Percentiles rank a stretch among this genome's conserved stretches.
These are phyloP conservation scores for Candida sp. DNA, from an alignment of 1,139 yeast species.

Conservation along the genomic window DNA sequence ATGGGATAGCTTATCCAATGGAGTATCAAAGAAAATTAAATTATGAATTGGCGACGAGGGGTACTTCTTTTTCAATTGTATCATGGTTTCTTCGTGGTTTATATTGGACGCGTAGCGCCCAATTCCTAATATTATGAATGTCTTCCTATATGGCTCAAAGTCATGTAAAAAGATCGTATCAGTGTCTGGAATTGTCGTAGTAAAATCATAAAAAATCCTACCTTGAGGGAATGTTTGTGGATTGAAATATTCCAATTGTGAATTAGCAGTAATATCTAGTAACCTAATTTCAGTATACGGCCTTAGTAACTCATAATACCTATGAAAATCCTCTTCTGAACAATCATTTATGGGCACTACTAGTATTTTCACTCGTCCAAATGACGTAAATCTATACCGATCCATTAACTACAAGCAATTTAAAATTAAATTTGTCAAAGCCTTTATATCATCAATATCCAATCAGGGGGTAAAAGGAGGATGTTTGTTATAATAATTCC, in stretches of 20 bases:
- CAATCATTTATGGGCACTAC: conserved; percentile 71
- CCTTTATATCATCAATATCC: not conserved
- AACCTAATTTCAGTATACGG: conserved; percentile 63
- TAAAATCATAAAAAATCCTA: conserved; percentile 56
- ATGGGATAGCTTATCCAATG: conserved; percentile 18
- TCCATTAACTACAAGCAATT: conserved; percentile 10
- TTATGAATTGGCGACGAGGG: conserved; percentile 66
- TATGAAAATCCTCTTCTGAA: conserved; percentile 42
- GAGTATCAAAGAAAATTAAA: conserved; percentile 56
- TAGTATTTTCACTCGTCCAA: conserved; percentile 65
- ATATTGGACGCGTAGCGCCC: conserved; percentile 36
- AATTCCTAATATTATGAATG: conserved; percentile 65
- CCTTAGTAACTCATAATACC: conserved; percentile 43
- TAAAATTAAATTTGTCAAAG: not conserved
- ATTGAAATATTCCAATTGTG: conserved; percentile 57
- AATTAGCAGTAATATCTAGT: conserved; percentile 69
- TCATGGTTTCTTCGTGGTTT: conserved; percentile 3
- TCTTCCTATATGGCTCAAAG: conserved; percentile 84
- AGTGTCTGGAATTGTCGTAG: conserved; percentile 45
- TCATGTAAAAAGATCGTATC: conserved; percentile 71
- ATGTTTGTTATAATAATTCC: too few species aligned
- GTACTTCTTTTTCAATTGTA: conserved; percentile 25
- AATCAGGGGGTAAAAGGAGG: too few species aligned
- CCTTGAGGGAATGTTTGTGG: conserved; percentile 89
- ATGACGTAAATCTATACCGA: conserved; percentile 35